Base-by-base conservation (phyloP, 768 basidiomycete species). In the Suillus paluster region DNA sequence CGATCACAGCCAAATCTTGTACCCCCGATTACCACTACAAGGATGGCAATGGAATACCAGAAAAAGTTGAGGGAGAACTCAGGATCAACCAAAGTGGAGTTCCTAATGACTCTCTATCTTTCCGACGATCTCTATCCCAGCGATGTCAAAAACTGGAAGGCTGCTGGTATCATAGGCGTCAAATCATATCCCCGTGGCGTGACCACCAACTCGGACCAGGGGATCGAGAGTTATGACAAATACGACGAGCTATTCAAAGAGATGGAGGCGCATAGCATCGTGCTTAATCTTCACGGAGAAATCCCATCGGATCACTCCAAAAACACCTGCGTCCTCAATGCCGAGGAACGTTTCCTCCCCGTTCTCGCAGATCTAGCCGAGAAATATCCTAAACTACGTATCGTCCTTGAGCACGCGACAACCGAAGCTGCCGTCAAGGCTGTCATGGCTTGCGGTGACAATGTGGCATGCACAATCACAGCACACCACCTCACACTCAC, bases 171-270 rank as follows among this genome's bases (percentile, higher is more conserved):
- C 64, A 84, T 84, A 50, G 85, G 97, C 44, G 94, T 99, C 67
- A 99, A 99, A 77, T 95, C 93, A 17, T 99, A 99, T 74, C 97
- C 97, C 53, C 84, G 93, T 63, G 97, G 97, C 11, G 97, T 99
- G 4, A 99, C 97, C 25, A 99, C 97, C 39, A 97, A 98, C 75
- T 96, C 94, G 14, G 94, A 95, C 61, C 89, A 92, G 39, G 97
- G 97, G 8, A 97, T 99, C 66, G 97, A 99, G 74, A 94, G 94
- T 15, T 99, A 99, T 68, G 92, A 92, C 68, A 82, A 85, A 1
- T 99, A 97, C 73, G 97, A 98, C 75, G 90, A 91, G 21, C 86
- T 97, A 36, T 99, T 99, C 72, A 87, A 87, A 68, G 92, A 88
- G 41, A 98, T 99, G 96, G 88, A 98, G 78, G 88, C 92, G 70